These are phyloP conservation scores for Tricholoma saponaceum DNA, from an alignment of 768 basidiomycete species.

Conservation along the genomic window DNA sequence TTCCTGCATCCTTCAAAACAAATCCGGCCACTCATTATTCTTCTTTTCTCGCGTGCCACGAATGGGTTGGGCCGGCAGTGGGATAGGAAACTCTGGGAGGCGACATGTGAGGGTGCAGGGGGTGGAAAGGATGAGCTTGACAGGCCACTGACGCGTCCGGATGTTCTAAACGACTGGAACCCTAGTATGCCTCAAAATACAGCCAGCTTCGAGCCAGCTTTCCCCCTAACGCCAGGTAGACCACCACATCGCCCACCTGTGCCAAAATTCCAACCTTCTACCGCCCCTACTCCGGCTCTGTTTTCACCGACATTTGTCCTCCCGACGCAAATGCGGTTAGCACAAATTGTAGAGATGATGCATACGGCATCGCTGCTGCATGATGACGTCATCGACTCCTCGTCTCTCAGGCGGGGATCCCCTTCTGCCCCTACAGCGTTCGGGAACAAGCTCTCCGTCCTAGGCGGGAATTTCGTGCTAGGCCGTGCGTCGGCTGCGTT, in stretches of 20 bases:
- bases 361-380: constrained; percentile 95
- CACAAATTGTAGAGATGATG: constrained; percentile 94
- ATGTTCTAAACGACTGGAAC: constrained; percentile 89
- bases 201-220: constrained; percentile 44
- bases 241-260: constrained; percentile 23
- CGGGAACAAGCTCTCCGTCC: constrained; percentile 83
- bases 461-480: constrained; percentile 89
- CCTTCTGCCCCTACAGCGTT: constrained; percentile 80
- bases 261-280: constrained; percentile 20
- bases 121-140: constrained; percentile 60
- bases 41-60: constrained; percentile 84
- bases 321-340: constrained; percentile 86
- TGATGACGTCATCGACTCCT: constrained; percentile 91
- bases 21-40: constrained; percentile 80
- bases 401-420: constrained; percentile 69
- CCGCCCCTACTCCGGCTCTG: constrained; percentile 15
- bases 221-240: constrained; percentile 28
- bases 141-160: constrained; percentile 61
- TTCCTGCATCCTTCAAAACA: constrained; percentile 90
- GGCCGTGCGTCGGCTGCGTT: constrained; percentile 82
- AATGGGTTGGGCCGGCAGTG: constrained; percentile 78
- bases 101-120: constrained; percentile 44
- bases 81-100: constrained; percentile 50
- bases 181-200: constrained; percentile 67
- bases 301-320: constrained; percentile 39